Base-by-base conservation (phyloP, 2,329 filamentous ascomycete species). In the Neopestalotiopsis sp. region DNA sequence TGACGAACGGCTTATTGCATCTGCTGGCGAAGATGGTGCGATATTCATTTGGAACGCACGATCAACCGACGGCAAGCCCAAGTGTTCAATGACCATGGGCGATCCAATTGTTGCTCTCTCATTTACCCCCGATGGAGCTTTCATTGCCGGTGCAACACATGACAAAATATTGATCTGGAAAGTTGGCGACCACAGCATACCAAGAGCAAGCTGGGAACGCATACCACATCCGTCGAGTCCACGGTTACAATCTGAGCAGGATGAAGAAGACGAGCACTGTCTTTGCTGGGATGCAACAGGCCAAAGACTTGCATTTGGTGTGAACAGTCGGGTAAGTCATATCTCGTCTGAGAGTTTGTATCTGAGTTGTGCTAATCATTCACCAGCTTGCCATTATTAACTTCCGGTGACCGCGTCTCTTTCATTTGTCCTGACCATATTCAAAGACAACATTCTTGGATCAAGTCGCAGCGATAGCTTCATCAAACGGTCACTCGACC, bases 161-260 rank as follows among this genome's bases (percentile, higher is more conserved):
- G 85, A 86, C 42, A 84, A 83, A 68, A 87, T 91, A 14, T 79
- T 90, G 53, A 90, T 91, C 61, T 91, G 89, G 88, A 91, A 90
- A 75, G 86, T 90, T 13, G 88, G 87, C 70, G 89, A 89, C 66
- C 82, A 86, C 61, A 80, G 82, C 32, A 83, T 89, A 61, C 89
- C 89, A 4, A 83, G 87, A 61, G 89, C 89, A 17, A 88, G 83
- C 74, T 91, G 89, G 89, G 87, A 82, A 69, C 81, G 87, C 70
- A 80, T 83, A 32, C 81, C 84, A 10, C 87, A 90, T 71, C 81
- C 84, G 87, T 80, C 87, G 40, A 90, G 86, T 69, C 88, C 88
- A 24, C 87, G 84, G 73, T 83, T 82, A 61, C 84, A 83, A 45
- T 81, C 83, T 6, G 86, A 87, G 30, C 76, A 81, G 0, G 88